phyloP scores from a whole-genome alignment of 495 filamentous ascomycete genomes.

The Penicillium waksmanii region DNA sequence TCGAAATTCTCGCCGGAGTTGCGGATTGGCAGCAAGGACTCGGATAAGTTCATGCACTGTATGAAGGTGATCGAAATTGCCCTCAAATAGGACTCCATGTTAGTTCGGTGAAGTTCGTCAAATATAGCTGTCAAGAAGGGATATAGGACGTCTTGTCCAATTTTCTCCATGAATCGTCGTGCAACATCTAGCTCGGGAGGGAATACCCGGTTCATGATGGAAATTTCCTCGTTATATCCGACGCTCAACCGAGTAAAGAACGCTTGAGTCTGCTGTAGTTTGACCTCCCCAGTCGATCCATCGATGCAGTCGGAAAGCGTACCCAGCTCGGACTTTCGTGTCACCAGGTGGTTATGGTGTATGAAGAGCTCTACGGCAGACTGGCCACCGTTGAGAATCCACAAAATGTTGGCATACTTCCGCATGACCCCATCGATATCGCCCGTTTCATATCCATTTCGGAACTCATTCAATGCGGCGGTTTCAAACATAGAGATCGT shows the following conservation, averaged over 20 bases:
- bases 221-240: conserved; percentile 83
- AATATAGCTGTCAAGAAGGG: conserved; percentile 87
- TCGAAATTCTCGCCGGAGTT: conserved; percentile 58
- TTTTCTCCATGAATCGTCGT: conserved; percentile 75
- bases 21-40: conserved; percentile 67
- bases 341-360: conserved; percentile 81
- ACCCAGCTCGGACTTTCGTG: conserved; percentile 70
- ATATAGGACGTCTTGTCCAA: conserved; percentile 80
- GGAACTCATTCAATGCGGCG: conserved; percentile 87
- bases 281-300: conserved; percentile 57
- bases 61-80: conserved; percentile 86
- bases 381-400: conserved; percentile 77
- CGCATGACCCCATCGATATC: conserved; percentile 89
- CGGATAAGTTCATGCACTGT: conserved; percentile 75
- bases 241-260: conserved; percentile 77
- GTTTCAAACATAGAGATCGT: conserved; percentile 88
- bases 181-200: conserved; percentile 75
- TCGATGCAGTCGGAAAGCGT: conserved; percentile 84
- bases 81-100: conserved; percentile 78
- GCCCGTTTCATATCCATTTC: conserved; percentile 84
- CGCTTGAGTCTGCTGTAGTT: conserved; percentile 72
- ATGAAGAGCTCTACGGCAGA: conserved; percentile 84
- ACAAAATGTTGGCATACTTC: conserved; percentile 84
- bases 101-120: conserved; percentile 82
- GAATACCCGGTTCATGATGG: conserved; percentile 82